Evolutionary conservation across 2,329 filamentous ascomycete species (phyloP).

Genomic region (Trichoderma citrinoviride): DNA sequence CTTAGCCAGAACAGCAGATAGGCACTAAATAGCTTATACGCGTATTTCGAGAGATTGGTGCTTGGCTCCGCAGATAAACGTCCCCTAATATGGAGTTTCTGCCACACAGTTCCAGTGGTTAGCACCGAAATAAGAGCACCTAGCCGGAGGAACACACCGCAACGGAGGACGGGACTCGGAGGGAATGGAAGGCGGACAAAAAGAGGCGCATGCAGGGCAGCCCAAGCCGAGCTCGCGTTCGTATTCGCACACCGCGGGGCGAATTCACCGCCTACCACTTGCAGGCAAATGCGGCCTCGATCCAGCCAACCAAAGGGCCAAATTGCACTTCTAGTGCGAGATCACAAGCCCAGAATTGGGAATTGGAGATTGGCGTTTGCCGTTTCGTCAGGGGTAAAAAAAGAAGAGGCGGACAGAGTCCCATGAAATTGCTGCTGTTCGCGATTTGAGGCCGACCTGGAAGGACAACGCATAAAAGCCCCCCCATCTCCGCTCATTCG

Average conservation of each 20-base stretch:
- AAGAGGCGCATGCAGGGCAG: slow-evolving; percentile 7
- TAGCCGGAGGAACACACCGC: background rate
- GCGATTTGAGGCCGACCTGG: background rate
- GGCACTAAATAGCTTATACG: background rate
- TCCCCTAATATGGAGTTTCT: slow-evolving; percentile 1
- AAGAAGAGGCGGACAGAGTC: background rate
- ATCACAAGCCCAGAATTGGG: slow-evolving; percentile 20
- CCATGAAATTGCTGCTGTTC: slow-evolving; percentile 15
- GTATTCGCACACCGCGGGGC: slow-evolving; percentile 33
- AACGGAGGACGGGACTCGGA: background rate
- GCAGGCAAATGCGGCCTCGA: slow-evolving; percentile 12
- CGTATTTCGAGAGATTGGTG: background rate
- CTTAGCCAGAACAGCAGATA: background rate
- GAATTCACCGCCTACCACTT: slow-evolving; percentile 19
- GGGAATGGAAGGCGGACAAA: background rate
- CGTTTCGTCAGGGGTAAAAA: slow-evolving; percentile 18
- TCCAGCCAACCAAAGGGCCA: slow-evolving; percentile 14
- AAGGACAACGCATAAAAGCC: slow-evolving; percentile 14
- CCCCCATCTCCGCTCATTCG: slow-evolving; percentile 16
- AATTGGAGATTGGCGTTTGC: slow-evolving; percentile 19
- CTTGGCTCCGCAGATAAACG: background rate
- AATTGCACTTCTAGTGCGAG: slow-evolving; percentile 11
- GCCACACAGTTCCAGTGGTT: background rate
- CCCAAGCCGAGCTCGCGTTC: slow-evolving; percentile 27
- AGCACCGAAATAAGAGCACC: background rate